phyloP scores from a whole-genome alignment of 2,329 filamentous ascomycete genomes.

The Alternaria postmessia region DNA sequence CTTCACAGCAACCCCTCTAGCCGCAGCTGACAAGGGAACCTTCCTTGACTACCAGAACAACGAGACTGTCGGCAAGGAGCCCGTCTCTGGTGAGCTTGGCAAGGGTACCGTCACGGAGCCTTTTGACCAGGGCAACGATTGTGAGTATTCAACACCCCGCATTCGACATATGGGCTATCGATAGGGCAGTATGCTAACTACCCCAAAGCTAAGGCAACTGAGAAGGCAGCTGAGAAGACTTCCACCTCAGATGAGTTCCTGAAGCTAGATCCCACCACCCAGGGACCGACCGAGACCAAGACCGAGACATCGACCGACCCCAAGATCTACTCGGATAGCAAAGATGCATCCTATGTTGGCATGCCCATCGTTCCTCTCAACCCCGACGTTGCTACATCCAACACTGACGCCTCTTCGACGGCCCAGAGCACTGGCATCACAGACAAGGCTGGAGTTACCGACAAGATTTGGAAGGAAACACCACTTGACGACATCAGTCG shows the following conservation, averaged over 20 bases:
- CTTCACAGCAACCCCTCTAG: constrained; percentile 25
- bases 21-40: constrained; percentile 14
- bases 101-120: constrained; percentile 74
- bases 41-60: constrained; percentile 34
- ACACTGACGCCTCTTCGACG: constrained; percentile 28
- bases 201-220: constrained; percentile 12
- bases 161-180: not conserved
- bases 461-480: constrained; percentile 41
- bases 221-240: constrained; percentile 7
- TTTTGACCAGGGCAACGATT: constrained; percentile 76
- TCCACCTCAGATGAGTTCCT: constrained; percentile 24
- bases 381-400: constrained; percentile 28
- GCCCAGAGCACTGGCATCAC: constrained; percentile 43
- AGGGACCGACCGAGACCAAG: constrained; percentile 9
- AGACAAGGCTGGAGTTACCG: constrained; percentile 31
- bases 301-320: constrained; percentile 14
- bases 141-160: constrained; percentile 2
- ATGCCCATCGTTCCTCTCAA: constrained; percentile 31
- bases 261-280: constrained; percentile 24
- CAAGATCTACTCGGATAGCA: constrained; percentile 22
- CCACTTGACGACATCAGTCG: constrained; percentile 37
- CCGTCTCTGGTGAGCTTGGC: constrained; percentile 75
- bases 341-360: constrained; percentile 22
- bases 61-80: constrained; percentile 64
- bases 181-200: not conserved